Percentiles rank a stretch among this genome's conserved stretches.
Evolutionary conservation across 768 basidiomycete genomes (phyloP).

Genomic region (Bullera alba): DNA sequence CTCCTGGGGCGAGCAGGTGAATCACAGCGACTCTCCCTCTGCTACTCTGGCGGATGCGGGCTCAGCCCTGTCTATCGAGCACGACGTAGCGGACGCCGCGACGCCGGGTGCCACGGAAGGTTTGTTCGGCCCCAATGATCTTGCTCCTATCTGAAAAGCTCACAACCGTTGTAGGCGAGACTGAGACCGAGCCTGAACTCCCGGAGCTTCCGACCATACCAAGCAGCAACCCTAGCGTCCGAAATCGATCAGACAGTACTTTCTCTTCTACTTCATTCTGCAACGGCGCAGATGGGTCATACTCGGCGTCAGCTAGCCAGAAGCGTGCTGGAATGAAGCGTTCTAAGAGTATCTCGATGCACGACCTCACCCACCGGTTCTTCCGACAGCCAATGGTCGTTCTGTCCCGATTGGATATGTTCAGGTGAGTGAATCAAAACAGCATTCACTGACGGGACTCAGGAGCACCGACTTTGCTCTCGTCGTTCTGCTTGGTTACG

Average conservation of each 20-base stretch:
- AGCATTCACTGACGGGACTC: conserved; percentile 11
- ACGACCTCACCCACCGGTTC: conserved; percentile 82
- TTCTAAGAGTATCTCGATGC: conserved; percentile 57
- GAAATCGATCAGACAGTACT: conserved; percentile 30
- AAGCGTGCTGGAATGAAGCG: conserved; percentile 10
- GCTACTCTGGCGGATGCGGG: conserved; percentile 2
- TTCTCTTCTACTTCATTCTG: conserved; percentile 15
- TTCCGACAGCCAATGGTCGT: conserved; percentile 82
- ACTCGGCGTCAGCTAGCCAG: background rate
- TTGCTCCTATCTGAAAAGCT: background rate
- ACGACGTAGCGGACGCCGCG: conserved; percentile 6
- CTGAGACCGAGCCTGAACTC: conserved; percentile 36
- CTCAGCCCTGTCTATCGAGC: background rate
- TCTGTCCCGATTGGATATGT: conserved; percentile 70
- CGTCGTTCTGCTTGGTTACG: conserved; percentile 65
- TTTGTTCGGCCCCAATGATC: conserved; percentile 7
- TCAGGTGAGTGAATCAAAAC: conserved; percentile 60
- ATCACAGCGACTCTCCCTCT: too few relatives aligned
- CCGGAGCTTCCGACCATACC: conserved; percentile 23
- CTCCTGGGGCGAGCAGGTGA: conserved; percentile 11
- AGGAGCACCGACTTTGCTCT: conserved; percentile 83
- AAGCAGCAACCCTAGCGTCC: conserved; percentile 1
- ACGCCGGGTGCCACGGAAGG: conserved; percentile 45
- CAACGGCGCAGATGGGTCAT: background rate
- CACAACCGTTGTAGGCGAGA: conserved; percentile 36